These are phyloP conservation scores for Rhodotorula toruloides DNA, from an alignment of 768 basidiomycete species.

Conservation along the genomic window DNA sequence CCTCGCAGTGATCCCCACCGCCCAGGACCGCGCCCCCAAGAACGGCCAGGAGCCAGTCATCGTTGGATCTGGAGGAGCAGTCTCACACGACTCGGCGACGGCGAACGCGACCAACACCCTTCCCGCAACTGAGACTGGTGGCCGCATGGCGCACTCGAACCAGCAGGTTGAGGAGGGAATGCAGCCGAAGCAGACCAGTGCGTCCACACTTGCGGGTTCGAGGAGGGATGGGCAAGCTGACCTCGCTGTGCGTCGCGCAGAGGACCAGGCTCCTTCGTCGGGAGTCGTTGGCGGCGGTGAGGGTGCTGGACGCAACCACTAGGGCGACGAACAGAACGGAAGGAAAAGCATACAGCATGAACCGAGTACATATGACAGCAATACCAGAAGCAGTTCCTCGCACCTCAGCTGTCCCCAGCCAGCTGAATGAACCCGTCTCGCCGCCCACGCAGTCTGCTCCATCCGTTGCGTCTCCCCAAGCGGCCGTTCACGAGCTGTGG, in stretches of 20 bases:
- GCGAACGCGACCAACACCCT: slow-evolving; percentile 2
- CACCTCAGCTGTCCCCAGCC: too few relatives aligned
- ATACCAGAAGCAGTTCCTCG: neutral
- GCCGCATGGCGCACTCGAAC: slow-evolving; percentile 4
- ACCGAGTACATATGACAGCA: too few relatives aligned
- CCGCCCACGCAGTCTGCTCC: too few relatives aligned
- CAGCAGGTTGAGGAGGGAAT: slow-evolving; percentile 1
- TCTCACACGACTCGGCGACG: neutral
- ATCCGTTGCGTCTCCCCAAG: too few relatives aligned
- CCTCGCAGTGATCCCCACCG: slow-evolving; percentile 13
- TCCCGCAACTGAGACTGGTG: slow-evolving; percentile 2
- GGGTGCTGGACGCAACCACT: neutral
- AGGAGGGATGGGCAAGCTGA: neutral
- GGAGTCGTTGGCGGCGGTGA: neutral
- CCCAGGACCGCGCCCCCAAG: slow-evolving; percentile 3
- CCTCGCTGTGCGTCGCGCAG: neutral
- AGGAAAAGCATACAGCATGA: too few relatives aligned
- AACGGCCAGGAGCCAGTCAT: slow-evolving; percentile 2
- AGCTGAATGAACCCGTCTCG: too few relatives aligned
- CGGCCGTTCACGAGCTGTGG: too few relatives aligned
- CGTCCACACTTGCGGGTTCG: too few relatives aligned
- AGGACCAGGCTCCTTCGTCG: neutral
- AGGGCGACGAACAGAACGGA: too few relatives aligned
- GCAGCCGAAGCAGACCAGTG: neutral
- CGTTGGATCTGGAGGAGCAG: slow-evolving; percentile 3